A percentile compares a stretch with the other conserved stretches of the same genome.
These are phyloP conservation scores for Rossbeevera mucosa DNA, from an alignment of 768 basidiomycete genomes.

Conservation along the genomic window DNA sequence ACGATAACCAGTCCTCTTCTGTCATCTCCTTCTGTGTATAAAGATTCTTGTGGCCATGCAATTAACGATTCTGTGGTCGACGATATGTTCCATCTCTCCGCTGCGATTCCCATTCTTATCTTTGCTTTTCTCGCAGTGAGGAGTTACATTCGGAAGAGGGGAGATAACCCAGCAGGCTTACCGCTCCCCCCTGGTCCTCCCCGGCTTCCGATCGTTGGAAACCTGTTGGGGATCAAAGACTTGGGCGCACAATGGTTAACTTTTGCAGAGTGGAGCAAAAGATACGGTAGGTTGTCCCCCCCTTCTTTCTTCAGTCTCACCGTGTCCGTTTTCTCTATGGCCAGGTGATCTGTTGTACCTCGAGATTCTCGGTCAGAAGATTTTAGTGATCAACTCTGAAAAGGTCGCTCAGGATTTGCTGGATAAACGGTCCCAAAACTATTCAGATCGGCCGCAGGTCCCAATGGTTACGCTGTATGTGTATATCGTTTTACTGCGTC, in stretches of 20 bases:
- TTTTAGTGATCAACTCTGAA: slow-evolving; percentile 24
- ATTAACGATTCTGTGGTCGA: not conserved
- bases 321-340: not conserved
- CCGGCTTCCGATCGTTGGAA: slow-evolving; percentile 41
- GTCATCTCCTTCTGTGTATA: slow-evolving; percentile 3
- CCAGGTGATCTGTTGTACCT: slow-evolving; percentile 26
- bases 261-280: slow-evolving; percentile 38
- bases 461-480: slow-evolving; percentile 22
- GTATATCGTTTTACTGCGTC: not conserved
- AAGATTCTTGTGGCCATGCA: not conserved
- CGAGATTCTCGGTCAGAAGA: slow-evolving; percentile 22
- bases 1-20: not conserved
- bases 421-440: slow-evolving; percentile 27
- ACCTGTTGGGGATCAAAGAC: slow-evolving; percentile 38
- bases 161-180: slow-evolving; percentile 16
- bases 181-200: slow-evolving; percentile 41
- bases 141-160: slow-evolving; percentile 2
- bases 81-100: slow-evolving; percentile 5
- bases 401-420: slow-evolving; percentile 24
- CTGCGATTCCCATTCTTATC: not conserved
- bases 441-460: slow-evolving; percentile 25
- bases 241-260: slow-evolving; percentile 37
- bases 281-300: slow-evolving; percentile 33
- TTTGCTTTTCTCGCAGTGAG: slow-evolving; percentile 1
- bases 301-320: not conserved